Evolutionary conservation across 139 green algal genomes (phyloP), one percentile per base, ranked within the genome.

Genomic region (Yamagishiella unicocca): DNA sequence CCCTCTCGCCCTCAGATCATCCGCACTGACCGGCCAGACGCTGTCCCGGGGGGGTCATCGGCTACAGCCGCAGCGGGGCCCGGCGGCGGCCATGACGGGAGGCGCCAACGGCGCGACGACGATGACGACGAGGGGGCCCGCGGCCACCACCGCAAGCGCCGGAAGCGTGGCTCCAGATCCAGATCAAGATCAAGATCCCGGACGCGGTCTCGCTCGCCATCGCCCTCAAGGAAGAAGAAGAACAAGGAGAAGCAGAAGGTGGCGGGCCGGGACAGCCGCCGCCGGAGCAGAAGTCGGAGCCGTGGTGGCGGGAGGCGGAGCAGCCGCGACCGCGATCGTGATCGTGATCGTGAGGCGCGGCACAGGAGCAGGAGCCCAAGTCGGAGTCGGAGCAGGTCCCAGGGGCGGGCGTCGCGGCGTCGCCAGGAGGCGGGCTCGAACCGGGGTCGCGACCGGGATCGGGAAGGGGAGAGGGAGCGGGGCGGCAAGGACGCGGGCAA

Each of bases 101-200:
- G 46, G 10, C 8, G 33, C 33, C 43, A 31, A 19, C 5, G 7
- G 71, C 37, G 68, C 37, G 31, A 50, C 53, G n/a, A 35, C 8
- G 54, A 2, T 33, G 21, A 61, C n/a, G 12, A 31, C 46, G 31
- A 42, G 9, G 64, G 64, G 9, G n/a, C 25, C 29, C 14, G 71
- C 4, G 10, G 33, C 40, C 71, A 27, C 12, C 4, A 58, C 72
- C 72, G 29, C 43, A 80, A 80, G 45, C 72, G 72, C 72, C 45
- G 72, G 43, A 82, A 27, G 74, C 46, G 33, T 2, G 17, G 46
- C 3, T 82, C 74, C 46, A 31, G 53, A 14, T 82, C 74, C 19
- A 67, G 74, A 40, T 82, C 74, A 4, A n/a, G 74, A 29, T 82
- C 74, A 2, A 14, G 50, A 46, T 68, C 74, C 14, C 8, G 74